phyloP scores from a whole-genome alignment of 1,284 basidiomycete genomes.

The Ustilago crameri region DNA sequence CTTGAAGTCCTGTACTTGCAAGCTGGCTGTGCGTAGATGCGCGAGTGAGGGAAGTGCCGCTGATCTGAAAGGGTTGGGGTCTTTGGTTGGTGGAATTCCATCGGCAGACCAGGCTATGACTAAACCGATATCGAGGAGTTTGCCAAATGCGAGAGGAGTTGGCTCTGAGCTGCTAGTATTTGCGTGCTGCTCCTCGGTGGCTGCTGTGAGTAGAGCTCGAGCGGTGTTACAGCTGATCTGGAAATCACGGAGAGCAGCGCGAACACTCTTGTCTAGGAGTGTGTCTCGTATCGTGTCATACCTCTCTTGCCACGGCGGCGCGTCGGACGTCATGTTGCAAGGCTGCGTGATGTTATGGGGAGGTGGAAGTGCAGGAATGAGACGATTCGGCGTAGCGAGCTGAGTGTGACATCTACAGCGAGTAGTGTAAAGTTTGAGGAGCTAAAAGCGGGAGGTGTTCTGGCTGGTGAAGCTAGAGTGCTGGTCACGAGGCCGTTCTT shows the following conservation, averaged over 20 bases:
- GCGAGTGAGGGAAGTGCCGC: conserved; percentile 29
- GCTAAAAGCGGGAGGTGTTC: background rate
- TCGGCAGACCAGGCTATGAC: conserved; percentile 51
- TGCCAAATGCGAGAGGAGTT: conserved; percentile 8
- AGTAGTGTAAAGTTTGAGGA: background rate
- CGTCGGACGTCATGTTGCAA: conserved; percentile 17
- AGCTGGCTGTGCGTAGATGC: conserved; percentile 27
- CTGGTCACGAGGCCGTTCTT: too few relatives aligned
- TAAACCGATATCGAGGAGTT: conserved; percentile 50
- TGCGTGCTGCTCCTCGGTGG: background rate
- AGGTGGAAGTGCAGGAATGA: background rate
- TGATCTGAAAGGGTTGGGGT: conserved; percentile 42
- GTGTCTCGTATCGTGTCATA: conserved; percentile 31
- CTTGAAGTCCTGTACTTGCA: conserved; percentile 55
- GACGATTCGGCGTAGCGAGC: background rate
- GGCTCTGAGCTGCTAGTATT: conserved; percentile 4
- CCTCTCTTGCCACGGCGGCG: conserved; percentile 27
- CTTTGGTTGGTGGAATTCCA: conserved; percentile 25
- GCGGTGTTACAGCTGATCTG: conserved; percentile 25
- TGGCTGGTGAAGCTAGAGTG: background rate
- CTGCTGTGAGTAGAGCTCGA: background rate
- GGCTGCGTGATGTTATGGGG: background rate
- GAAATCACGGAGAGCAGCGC: conserved; percentile 39
- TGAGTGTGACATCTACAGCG: background rate
- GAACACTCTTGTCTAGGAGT: conserved; percentile 18